Evolutionary conservation across 257 asterid species (phyloP), one percentile per base, ranked within the genome.

Genomic region (Nicotiana sylvestris): DNA sequence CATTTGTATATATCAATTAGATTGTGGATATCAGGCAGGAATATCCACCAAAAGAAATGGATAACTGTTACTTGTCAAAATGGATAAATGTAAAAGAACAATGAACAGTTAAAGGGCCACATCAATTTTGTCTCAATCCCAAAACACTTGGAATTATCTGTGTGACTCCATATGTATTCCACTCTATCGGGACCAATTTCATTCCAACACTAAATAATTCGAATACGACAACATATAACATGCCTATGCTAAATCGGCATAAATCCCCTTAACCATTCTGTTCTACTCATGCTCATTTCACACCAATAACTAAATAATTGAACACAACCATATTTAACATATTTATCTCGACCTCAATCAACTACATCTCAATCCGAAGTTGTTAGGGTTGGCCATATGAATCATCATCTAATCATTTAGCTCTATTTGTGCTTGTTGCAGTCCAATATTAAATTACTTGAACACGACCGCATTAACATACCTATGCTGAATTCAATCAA

Each of bases 361-460:
- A 6, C 65, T 18, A 58, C 4, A 68, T 35, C 77, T 37, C 55
- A 37, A 56, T 84, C 88, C 83, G 84, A 90, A 82, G 81, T 85
- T 13, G 85, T 87, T 17, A 82, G 51, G 60, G 85, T 68, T 11
- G 88, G 86, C 56, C 57, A 18, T 35, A 9, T 4, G 56, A 18
- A 35, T 18, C 10, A 17, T 39, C 62, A 15, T 56, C 8, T 4
- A 56, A 2, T n/a, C 57, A 37, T 37, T 18, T 39, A 33, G 11
- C 21, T 43, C n/a, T 21, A 69, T 87, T 84, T 56, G 81, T 7
- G 2, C 86, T 90, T 89, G 85, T 85, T 55, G 88, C 84, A 58
- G 72, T 81, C 87, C 72, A 85, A 85, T 10, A 87, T 56, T 53
- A 84, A 77, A 60, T 86, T 87, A 79, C 91, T 83, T 30, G 91